These are phyloP conservation scores for Lipomyces oligophaga DNA, from an alignment of 805 yeast genomes.

Conservation along the genomic window DNA sequence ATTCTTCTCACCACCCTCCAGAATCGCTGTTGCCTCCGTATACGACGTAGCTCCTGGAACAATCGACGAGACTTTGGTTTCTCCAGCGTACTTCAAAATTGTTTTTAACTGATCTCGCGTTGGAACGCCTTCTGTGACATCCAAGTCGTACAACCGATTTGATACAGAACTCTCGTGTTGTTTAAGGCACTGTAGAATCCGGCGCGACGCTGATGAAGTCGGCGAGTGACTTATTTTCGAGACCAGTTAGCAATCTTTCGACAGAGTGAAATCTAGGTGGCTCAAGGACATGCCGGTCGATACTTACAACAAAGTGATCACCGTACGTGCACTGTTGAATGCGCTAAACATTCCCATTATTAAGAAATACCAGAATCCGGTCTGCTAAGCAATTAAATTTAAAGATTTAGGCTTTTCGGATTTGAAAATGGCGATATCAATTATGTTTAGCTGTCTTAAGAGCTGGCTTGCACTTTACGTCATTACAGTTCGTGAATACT, in stretches of 20 bases:
- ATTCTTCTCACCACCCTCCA: slow-evolving; percentile 12
- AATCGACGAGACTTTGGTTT: slow-evolving; percentile 15
- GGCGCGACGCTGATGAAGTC: slow-evolving; percentile 21
- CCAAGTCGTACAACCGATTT: slow-evolving; percentile 36
- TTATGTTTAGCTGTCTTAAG: no score
- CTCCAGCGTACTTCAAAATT: slow-evolving; percentile 24
- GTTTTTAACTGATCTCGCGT: slow-evolving; percentile 30
- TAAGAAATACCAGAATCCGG: no score
- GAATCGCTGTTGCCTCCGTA: slow-evolving; percentile 19
- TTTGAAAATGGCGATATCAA: no score
- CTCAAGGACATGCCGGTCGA: no score
- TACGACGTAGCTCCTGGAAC: slow-evolving; percentile 23
- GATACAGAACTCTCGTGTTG: slow-evolving; percentile 16
- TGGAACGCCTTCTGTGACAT: slow-evolving; percentile 36
- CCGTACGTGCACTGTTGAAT: slow-evolving; percentile 21
- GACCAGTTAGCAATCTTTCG: neutral
- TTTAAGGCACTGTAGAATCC: slow-evolving; percentile 15
- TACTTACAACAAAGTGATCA: slow-evolving; percentile 25
- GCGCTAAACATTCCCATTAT: slow-evolving; percentile 18
- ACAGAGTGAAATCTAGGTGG: neutral
- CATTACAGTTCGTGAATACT: no score
- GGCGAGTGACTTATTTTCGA: slow-evolving; percentile 30
- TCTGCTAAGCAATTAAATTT: no score
- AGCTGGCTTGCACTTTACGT: no score
- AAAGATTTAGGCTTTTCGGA: no score